Evolutionary conservation across 306 rosid species (phyloP), one percentile per base, ranked within the genome.

Genomic region (Quercus gilva): DNA sequence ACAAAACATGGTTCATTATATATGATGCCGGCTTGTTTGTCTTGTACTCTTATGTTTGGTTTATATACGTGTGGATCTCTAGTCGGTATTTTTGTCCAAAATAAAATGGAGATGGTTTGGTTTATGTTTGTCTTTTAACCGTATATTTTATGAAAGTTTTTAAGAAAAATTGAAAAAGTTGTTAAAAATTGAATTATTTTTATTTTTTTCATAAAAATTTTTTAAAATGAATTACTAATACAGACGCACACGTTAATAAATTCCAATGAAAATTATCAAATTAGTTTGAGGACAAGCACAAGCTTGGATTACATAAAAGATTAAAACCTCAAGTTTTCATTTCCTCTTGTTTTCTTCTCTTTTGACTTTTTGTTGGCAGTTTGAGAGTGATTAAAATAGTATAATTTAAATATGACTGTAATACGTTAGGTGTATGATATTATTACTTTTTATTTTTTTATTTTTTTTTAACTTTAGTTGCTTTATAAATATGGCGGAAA

Each of bases 121-220:
- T 31, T 31, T 4, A 31, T 4, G 35, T 4, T 0, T 31, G 6
- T 1, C 1, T 1, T 1, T 31, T 31, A 31, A 31, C 1, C 4
- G 4, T 31, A 0, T 31, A 31, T 31, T 31, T 31, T 31, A 1
- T 0, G 4, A 31, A 31, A 4, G 0, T 0, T 0, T 4, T 31
- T 31, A 31, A 4, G 1, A 0, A 31, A 31, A 31, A 4, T 31
- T 31, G 0, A 31, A 31, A 31, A 31, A 31, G 0, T 0, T 31
- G 1, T 31, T 0, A 31, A 4, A 31, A 31, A 4, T 0, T 31
- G 0, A 31, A 31, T 31, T 31, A 0, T 31, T 31, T 4, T 31
- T 31, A 1, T 5, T 31, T 31, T 31, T 31, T 31, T 1, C 5
- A 4, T 31, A 31, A 5, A 31, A 1, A 31, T 31, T 31, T 31